Evolutionary conservation across 2,329 filamentous ascomycete species (phyloP), one percentile per base, ranked within the genome.

Genomic region (Thelonectria rubi): DNA sequence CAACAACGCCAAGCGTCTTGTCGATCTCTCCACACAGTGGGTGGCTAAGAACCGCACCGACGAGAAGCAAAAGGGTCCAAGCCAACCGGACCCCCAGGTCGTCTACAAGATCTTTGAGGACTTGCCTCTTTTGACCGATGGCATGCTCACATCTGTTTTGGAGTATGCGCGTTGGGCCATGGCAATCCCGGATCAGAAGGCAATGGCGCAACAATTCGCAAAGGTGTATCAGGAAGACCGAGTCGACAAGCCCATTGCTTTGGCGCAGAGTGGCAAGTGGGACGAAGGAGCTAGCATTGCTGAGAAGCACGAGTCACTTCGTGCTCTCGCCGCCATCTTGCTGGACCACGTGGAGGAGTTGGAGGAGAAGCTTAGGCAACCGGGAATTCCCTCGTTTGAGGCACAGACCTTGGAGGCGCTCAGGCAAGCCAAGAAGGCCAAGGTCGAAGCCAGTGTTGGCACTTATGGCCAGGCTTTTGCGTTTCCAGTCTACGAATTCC

Each of bases 401-500:
- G 51, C 58, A 2, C 72, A 76, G 42, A 69, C 63, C 17, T 45
- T 78, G 17, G 74, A 74, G 54, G 65, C 69, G 4, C 65, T 81
- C 46, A 78, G 79, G 15, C 75, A 78, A 42, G 73, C 76, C 21
- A 79, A 81, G 65, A 82, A 80, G 64, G 77, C 79, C 10, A 77
- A 80, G 39, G 72, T 78, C n/a, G 84, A 84, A 69, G 73, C 80
- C 37, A 82, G 82, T 55, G 91, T 93, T 70, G 80, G 83, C n/a
- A 81, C 78, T 24, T 91, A 91, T 67, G 87, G 87, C 15, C 81
- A 88, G 64, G 79, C 81, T 1, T 93, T 91, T 75, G 88, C 90
- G 3, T 88, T 89, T 68, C 91, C 92, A 0, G 91, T 93, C 64
- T 98, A 97, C 75, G 86, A 91, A 59, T 89, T 90, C 65, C 83